A percentile compares a stretch with the other conserved stretches of the same genome.
Evolutionary conservation across 1,139 yeast species (phyloP).

Genomic region (Saccharomyces hybrid): DNA sequence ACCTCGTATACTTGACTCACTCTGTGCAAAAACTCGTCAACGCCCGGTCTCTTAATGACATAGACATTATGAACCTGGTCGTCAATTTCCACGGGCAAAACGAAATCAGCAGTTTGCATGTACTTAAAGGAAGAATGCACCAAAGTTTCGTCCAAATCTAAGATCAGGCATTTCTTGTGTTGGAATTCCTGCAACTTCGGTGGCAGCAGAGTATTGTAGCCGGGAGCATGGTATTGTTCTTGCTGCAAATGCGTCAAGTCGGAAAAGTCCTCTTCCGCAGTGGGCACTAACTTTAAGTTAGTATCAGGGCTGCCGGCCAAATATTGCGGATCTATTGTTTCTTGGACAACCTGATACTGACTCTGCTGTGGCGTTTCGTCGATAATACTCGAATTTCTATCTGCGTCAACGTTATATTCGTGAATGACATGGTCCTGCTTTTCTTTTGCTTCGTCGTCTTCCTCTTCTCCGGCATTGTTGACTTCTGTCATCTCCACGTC

Average conservation of each 20-base stretch:
- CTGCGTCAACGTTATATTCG: slow-evolving; percentile 25
- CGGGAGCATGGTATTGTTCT: slow-evolving; percentile 54
- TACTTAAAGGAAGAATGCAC: too few relatives aligned
- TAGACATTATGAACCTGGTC: too few relatives aligned
- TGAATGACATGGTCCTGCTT: slow-evolving; percentile 10
- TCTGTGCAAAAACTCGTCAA: too few relatives aligned
- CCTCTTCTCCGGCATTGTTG: slow-evolving; percentile 1
- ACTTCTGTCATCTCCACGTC: slow-evolving; percentile 1
- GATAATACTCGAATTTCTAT: slow-evolving; percentile 12
- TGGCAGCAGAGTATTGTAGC: slow-evolving; percentile 63
- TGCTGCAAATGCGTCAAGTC: slow-evolving; percentile 60
- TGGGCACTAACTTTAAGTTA: slow-evolving; percentile 16
- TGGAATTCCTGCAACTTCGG: slow-evolving; percentile 34
- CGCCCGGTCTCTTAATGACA: too few relatives aligned
- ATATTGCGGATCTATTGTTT: slow-evolving; percentile 3
- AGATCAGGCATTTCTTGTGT: slow-evolving; percentile 74
- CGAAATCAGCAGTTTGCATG: too few relatives aligned
- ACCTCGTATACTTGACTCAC: too few relatives aligned
- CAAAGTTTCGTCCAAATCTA: slow-evolving; percentile 94
- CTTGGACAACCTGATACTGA: not conserved
- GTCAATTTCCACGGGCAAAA: too few relatives aligned
- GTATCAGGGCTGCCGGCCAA: slow-evolving; percentile 6
- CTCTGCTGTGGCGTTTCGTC: not conserved
- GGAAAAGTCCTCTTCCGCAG: slow-evolving; percentile 27
- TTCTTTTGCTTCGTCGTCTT: slow-evolving; percentile 6